Evolutionary conservation across 2,329 filamentous ascomycete genomes (phyloP), one percentile per base, ranked within the genome.

Genomic region (Colletotrichum cordylinicola): DNA sequence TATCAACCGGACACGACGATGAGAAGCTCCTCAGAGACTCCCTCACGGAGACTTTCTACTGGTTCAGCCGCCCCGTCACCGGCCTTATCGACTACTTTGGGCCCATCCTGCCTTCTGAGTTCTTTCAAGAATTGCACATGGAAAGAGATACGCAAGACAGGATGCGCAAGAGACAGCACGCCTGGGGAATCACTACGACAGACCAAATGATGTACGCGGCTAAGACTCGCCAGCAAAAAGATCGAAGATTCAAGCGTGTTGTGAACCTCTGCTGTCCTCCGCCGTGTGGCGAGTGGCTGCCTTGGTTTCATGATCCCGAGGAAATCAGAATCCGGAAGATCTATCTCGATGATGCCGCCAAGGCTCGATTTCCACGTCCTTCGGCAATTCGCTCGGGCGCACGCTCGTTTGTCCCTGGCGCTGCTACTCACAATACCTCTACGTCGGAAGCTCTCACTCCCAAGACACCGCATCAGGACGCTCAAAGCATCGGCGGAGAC

Each of bases 11-110:
- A 2, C 43, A 70, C 27, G 71, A 75, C 12, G 71, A 76, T n/a
- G 74, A 76, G 37, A 56, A 67, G 9, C 29, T 43, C 15, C 43
- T 76, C 24, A 52, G 74, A 29, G 29, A 75, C 10, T 72, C 74
- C 2, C 37, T 76, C 35, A 67, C 62, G 3, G 74, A 76, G 60
- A 70, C 70, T 2, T 74, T 76, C 58, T 62, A 73, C 48, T 76
- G 70, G 70, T 35, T 76, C 48, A 72, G 24, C 5, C 12, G 43
- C 8, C 18, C 67, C 15, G 31, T 48, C 4, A 43, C 33, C 4
- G 37, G 35, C 12, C 35, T 76, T 6, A 37, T 16, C 18, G 33
- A 58, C 6, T 33, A 43, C n/a, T 76, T 56, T 31, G 8, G 21
- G 21, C 12, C 37, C 8, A 35, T 74, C 43, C 64, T 76, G 64